Conservation (phyloP, 768 basidiomycete species). For the Lentinula boryana region DNA sequence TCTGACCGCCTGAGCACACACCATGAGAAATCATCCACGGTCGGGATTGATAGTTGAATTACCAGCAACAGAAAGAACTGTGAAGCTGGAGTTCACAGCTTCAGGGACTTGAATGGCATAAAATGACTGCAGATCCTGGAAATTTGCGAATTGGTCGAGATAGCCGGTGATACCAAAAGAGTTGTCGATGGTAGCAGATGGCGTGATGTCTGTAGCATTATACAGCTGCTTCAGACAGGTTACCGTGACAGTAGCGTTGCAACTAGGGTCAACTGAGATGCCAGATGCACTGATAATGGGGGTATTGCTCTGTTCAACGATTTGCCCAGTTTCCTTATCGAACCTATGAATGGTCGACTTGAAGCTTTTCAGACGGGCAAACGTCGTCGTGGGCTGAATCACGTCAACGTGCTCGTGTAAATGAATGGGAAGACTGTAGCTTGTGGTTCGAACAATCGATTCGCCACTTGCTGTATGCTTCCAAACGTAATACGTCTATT, state of each 20-base stretch:
- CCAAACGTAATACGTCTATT: constrained; percentile 60
- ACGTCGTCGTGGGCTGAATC: constrained; percentile 5
- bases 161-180: constrained; percentile 51
- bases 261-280: constrained; percentile 37
- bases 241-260: constrained; percentile 45
- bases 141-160: constrained; percentile 48
- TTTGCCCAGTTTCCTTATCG: constrained; percentile 16
- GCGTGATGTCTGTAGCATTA: constrained; percentile 40
- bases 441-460: constrained; percentile 56
- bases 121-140: constrained; percentile 45
- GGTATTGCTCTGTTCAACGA: constrained; percentile 8
- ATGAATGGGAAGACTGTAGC: constrained; percentile 8
- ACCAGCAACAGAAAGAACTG: constrained; percentile 53
- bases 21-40: constrained; percentile 1
- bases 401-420: constrained; percentile 4
- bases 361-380: background rate
- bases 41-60: background rate
- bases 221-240: constrained; percentile 51
- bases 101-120: constrained; percentile 40
- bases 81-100: constrained; percentile 47
- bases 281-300: constrained; percentile 22
- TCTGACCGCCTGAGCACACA: constrained; percentile 43
- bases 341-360: constrained; percentile 15
- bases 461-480: constrained; percentile 48
- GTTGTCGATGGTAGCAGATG: constrained; percentile 37